Evolutionary conservation across 1,284 basidiomycete species (phyloP), one percentile per base, ranked within the genome.

Genomic region (Gymnopus androsaceus): DNA sequence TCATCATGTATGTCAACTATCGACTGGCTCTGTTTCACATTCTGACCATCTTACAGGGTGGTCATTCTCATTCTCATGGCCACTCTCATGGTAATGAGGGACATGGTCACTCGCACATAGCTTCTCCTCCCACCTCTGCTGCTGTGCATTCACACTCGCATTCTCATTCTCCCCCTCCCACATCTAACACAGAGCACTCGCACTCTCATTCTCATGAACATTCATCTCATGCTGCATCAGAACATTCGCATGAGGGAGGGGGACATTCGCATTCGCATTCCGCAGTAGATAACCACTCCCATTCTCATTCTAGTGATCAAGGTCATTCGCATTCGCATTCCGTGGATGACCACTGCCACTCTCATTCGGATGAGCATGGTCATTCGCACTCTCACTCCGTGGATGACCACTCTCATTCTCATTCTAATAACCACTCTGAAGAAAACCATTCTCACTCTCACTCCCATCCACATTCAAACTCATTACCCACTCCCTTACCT

Each of bases 1-100:
- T 71, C 91, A 94, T 70, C 92, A 94, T 74, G 85, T 89, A 69
- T 36, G 81, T 77, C 34, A 11, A 42, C 12, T 9, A 28, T 47
- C 49, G 15, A 47, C 47, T 25, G 27, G 49, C 14, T 33, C 44
- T 21, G 37, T 41, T 40, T 36, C 19, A 28, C 7, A 6, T 40
- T 47, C 23, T 44, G 47, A 61, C 49, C 59, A 41, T 54, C 25
- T n/a, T 37, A 30, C 52, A 81, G 80, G 81, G 80, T 21, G 80
- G 83, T 5, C 84, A 86, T 68, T 82, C 78, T 17, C 81, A 84
- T 55, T 76, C 76, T 0, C 76, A 83, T 71, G 74, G 72, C 0
- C 80, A 81, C 61, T 72, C 68, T 14, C 78, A 75, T 58, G 54
- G 63, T 25, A 66, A 74, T 62, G 66, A 59, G 21, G 71, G 69